Conservation (phyloP, 345 rosid species). For the Aquilaria sinensis region DNA sequence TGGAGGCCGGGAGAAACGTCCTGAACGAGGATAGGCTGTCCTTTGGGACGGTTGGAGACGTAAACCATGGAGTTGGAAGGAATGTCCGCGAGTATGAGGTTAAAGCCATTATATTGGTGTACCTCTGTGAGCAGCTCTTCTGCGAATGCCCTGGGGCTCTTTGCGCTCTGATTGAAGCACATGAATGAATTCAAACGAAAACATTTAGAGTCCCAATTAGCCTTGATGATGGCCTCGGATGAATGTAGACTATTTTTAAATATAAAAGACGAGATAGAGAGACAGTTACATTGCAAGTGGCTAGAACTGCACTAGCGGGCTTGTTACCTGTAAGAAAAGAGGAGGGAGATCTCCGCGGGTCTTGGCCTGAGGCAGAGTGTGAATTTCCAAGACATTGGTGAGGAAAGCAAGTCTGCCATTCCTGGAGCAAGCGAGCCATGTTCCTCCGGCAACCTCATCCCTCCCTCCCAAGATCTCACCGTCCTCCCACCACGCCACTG, state of each 20-base stretch:
- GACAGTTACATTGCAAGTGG: too few relatives aligned
- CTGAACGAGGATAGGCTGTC: conserved; percentile 29
- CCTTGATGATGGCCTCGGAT: too few relatives aligned
- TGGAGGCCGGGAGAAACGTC: conserved; percentile 65
- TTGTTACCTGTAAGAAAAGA: conserved; percentile 49
- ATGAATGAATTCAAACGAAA: too few relatives aligned
- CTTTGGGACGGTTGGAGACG: conserved; percentile 45
- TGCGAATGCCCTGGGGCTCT: conserved; percentile 53
- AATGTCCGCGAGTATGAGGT: conserved; percentile 53
- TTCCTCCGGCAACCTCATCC: conserved; percentile 58
- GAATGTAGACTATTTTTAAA: too few relatives aligned
- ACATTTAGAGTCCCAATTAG: too few relatives aligned
- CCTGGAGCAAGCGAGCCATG: conserved; percentile 67
- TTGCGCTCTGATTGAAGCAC: conserved; percentile 29
- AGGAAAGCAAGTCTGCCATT: conserved; percentile 56
- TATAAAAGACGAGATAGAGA: too few relatives aligned
- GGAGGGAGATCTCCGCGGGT: conserved; percentile 65
- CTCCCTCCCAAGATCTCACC: conserved; percentile 50
- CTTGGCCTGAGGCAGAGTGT: conserved; percentile 38
- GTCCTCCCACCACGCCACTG: conserved; percentile 48
- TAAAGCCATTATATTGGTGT: conserved; percentile 57
- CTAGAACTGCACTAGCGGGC: not conserved
- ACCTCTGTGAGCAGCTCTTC: conserved; percentile 38
- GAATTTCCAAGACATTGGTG: conserved; percentile 64
- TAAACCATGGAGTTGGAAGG: conserved; percentile 48